Evolutionary conservation across 345 rosid genomes (phyloP), one percentile per base, ranked within the genome.

Genomic region (Ceriops decandra): DNA sequence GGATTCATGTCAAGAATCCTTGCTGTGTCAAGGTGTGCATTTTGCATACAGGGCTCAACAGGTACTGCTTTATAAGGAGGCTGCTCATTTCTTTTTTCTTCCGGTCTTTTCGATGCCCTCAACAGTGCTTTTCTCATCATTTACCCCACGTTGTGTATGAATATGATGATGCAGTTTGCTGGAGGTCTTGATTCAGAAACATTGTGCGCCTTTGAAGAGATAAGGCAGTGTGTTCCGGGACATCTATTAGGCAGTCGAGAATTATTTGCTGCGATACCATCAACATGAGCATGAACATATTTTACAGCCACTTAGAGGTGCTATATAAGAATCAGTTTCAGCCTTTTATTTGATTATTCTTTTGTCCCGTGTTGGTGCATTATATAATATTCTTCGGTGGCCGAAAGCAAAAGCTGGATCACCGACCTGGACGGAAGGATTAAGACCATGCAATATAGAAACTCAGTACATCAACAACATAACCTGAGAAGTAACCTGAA

Each of bases 111-210:
- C 59, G 42, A 19, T 33, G 17, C 11, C 20, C 3, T 60, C 0
- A 17, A 20, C 64, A 8, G 13, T 42, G 32, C 19, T 35, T 10
- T 9, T 62, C 6, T 62, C 31, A 22, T 15, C 19, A 3, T 20
- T 11, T n/a, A 56, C 59, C 22, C 46, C 52, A 21, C 19, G 6
- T 16, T 6, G 49, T 13, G 0, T 13, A 42, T 42, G 46, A 38
- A 38, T 11, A 1, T 68, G 2, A 30, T 4, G 57, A 24, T 73
- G 76, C 86, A 88, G 98, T 88, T 92, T 84, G 88, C 87, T 2
- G 96, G 98, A 72, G 95, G 88, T 58, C 88, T 92, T 22, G 98
- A 92, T 74, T 85, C 95, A 33, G 96, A 92, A 82, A 88, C 98
- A 15, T 47, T 92, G 76, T 79, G 95, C 27, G 88, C 92, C 19